Evolutionary conservation across 2,329 filamentous ascomycete species (phyloP).

Genomic region (Paraconiothyrium brasiliense): DNA sequence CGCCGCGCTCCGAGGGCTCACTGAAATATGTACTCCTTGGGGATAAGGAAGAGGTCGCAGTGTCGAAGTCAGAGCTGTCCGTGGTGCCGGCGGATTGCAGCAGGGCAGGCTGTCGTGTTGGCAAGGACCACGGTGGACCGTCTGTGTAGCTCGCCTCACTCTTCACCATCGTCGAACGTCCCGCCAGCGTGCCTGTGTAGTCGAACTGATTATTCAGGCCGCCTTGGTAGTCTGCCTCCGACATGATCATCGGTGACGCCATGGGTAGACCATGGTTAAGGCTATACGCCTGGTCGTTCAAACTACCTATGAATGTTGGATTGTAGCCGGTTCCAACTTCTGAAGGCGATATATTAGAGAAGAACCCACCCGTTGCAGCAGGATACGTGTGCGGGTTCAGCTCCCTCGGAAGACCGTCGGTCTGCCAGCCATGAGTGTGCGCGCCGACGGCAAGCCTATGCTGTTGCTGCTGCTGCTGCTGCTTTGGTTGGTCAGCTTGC

Average conservation of each 20-base stretch:
- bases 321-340: background rate
- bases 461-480: conserved; percentile 20
- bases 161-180: conserved; percentile 21
- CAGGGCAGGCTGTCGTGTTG: conserved; percentile 3
- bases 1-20: conserved; percentile 18
- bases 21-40: conserved; percentile 31
- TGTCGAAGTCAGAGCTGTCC: conserved; percentile 21
- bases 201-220: conserved; percentile 18
- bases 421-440: conserved; percentile 19
- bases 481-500: conserved; percentile 15
- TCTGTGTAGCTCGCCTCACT: conserved; percentile 7
- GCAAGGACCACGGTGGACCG: conserved; percentile 13
- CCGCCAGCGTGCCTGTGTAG: conserved; percentile 16
- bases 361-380: background rate
- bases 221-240: conserved; percentile 18
- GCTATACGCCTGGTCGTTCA: conserved; percentile 3
- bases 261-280: conserved; percentile 16
- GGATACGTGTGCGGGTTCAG: background rate
- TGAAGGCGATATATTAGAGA: background rate
- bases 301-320: conserved; percentile 11
- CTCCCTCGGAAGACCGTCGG: conserved; percentile 10
- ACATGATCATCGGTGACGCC: conserved; percentile 20
- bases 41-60: conserved; percentile 26
- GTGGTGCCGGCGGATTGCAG: conserved; percentile 10
- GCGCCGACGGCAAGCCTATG: conserved; percentile 18